These are phyloP conservation scores for Canna indica DNA, from an alignment of 176 grass and related monocot species.

Conservation along the genomic window DNA sequence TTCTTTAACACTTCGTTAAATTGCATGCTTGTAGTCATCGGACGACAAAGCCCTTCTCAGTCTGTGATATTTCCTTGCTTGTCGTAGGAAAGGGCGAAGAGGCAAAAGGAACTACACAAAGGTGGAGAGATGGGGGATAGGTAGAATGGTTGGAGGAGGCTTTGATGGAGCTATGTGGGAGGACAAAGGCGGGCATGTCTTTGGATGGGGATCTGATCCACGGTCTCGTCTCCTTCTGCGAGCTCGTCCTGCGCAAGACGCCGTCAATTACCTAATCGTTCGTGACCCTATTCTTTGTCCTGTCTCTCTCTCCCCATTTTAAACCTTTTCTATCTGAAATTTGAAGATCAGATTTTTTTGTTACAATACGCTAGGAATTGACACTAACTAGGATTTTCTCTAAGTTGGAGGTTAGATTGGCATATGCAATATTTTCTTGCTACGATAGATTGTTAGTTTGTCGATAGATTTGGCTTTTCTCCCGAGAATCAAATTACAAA, in stretches of 20 bases:
- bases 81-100: background rate
- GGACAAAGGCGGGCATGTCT: constrained; percentile 32
- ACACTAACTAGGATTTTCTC: background rate
- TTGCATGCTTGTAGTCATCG: too few species aligned
- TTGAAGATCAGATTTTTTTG: too few species aligned
- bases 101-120: background rate
- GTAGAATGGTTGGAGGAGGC: constrained; percentile 65
- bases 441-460: too few species aligned
- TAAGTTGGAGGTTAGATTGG: background rate
- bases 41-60: too few species aligned
- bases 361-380: background rate
- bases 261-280: constrained; percentile 77
- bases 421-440: background rate
- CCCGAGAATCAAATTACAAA: background rate
- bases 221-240: constrained; percentile 92
- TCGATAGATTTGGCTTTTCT: background rate
- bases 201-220: constrained; percentile 78
- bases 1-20: too few species aligned
- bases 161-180: constrained; percentile 40
- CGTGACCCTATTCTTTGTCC: constrained; percentile 7
- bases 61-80: background rate
- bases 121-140: constrained; percentile 18
- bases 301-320: too few species aligned
- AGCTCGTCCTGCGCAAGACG: constrained; percentile 75
- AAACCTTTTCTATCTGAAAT: background rate